phyloP scores from a whole-genome alignment of 768 basidiomycete genomes.

The Pisolithus orientalis region DNA sequence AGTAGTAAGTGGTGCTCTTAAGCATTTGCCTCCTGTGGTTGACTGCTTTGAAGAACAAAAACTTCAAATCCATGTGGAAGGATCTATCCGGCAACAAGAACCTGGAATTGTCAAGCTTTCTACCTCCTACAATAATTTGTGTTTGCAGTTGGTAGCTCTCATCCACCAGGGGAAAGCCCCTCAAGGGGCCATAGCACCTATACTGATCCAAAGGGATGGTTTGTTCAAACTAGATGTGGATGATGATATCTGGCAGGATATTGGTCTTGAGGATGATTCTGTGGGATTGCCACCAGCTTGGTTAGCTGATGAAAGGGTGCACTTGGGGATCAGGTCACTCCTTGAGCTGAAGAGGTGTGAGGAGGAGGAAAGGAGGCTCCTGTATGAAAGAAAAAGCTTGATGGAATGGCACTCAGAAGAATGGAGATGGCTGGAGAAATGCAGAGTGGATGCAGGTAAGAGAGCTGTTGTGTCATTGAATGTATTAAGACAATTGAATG shows the following conservation, averaged over 20 bases:
- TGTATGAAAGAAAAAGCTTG: constrained; percentile 13
- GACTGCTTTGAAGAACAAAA: constrained; percentile 14
- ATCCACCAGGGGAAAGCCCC: constrained; percentile 19
- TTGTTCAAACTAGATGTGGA: constrained; percentile 32
- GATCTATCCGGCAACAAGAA: constrained; percentile 19
- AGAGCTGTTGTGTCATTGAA: background rate
- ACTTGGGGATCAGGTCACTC: constrained; percentile 10
- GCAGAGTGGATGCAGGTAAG: constrained; percentile 4
- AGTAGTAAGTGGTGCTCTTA: no score
- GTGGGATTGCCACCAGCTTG: constrained; percentile 8
- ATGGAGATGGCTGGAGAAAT: constrained; percentile 10
- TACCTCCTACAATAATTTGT: constrained; percentile 24
- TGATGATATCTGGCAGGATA: constrained; percentile 31
- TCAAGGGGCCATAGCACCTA: constrained; percentile 14
- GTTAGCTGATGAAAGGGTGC: constrained; percentile 13
- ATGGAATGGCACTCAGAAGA: constrained; percentile 24
- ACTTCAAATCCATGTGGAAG: constrained; percentile 22
- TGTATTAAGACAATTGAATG: background rate
- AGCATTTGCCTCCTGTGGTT: background rate
- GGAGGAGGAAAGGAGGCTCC: constrained; percentile 20
- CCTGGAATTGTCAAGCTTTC: constrained; percentile 21
- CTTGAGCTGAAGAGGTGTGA: constrained; percentile 17
- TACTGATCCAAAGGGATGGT: constrained; percentile 12
- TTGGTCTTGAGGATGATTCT: constrained; percentile 21
- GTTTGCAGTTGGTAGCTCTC: constrained; percentile 13